Conservation (phyloP, 2,329 filamentous ascomycete genomes). For the Sporothrix brunneoviolacea region DNA sequence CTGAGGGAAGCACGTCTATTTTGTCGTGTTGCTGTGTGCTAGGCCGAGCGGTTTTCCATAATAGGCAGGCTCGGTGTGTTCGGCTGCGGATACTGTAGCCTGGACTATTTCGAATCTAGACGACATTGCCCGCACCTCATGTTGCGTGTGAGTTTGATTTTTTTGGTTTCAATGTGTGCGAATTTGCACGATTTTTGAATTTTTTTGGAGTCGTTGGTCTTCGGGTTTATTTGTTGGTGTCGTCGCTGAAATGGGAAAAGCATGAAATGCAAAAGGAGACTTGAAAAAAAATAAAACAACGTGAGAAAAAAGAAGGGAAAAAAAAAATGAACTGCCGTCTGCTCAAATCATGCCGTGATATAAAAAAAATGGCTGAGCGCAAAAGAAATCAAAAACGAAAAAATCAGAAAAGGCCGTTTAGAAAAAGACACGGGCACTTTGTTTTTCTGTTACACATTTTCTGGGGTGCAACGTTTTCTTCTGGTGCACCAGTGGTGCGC, state of each 20-base stretch:
- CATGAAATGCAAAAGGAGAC: not conserved
- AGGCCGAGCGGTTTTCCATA: too few species aligned
- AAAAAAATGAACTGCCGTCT: not conserved
- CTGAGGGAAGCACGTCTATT: too few species aligned
- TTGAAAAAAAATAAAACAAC: not conserved
- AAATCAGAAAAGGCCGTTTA: constrained; percentile 15
- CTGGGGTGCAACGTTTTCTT: too few species aligned
- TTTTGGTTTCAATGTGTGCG: not conserved
- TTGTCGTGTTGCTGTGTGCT: too few species aligned
- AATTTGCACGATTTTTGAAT: constrained; percentile 4
- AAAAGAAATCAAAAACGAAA: constrained; percentile 4
- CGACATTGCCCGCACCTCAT: not conserved
- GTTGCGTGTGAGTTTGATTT: not conserved
- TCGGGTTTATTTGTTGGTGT: too few species aligned
- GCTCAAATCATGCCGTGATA: too few species aligned
- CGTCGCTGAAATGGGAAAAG: not conserved
- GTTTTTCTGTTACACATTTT: too few species aligned
- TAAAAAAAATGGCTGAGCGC: not conserved
- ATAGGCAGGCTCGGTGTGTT: not conserved
- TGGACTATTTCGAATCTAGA: constrained; percentile 2
- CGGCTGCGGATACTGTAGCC: not conserved
- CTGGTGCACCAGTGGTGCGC: too few species aligned
- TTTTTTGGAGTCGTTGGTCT: not conserved
- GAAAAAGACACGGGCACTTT: constrained; percentile 16
- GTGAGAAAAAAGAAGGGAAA: not conserved